These are phyloP conservation scores for Trichoderma breve DNA, from an alignment of 2,329 filamentous ascomycete genomes.

Conservation along the genomic window DNA sequence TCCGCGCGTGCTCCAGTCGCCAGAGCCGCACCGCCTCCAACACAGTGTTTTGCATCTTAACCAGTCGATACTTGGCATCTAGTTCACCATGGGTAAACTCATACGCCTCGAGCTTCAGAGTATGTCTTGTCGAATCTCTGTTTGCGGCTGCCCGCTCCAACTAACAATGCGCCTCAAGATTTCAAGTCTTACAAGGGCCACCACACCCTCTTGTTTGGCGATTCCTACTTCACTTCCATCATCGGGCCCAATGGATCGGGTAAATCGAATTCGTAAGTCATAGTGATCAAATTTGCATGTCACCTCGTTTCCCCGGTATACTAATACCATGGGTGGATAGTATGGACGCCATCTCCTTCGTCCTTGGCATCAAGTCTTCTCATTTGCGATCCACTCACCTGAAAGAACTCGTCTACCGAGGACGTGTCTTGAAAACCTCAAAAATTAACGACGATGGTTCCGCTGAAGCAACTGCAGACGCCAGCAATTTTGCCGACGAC, in stretches of 20 bases:
- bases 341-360: conserved; percentile 99
- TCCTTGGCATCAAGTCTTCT: conserved; percentile 97
- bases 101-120: conserved; percentile 92
- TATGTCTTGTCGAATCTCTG: conserved; percentile 44
- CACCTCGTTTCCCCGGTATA: not conserved
- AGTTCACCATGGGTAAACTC: conserved; percentile 85
- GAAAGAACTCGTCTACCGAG: conserved; percentile 92
- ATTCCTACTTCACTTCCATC: conserved; percentile 98
- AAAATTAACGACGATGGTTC: conserved; percentile 90
- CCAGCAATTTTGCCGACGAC: conserved; percentile 61
- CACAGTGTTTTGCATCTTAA: not conserved
- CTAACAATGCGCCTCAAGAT: conserved; percentile 51
- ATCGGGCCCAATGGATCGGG: conserved; percentile 99
- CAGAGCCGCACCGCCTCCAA: not conserved
- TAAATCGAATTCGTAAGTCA: conserved; percentile 89
- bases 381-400: conserved; percentile 92
- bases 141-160: not conserved
- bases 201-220: conserved; percentile 89
- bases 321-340: conserved; percentile 42
- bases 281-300: not conserved
- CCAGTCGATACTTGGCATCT: not conserved
- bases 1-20: conserved; percentile 15
- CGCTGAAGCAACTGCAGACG: conserved; percentile 60
- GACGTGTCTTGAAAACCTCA: conserved; percentile 85
- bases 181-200: conserved; percentile 99